Evolutionary conservation across 306 rosid genomes (phyloP), one percentile per base, ranked within the genome.

Genomic region (Quercus alba): DNA sequence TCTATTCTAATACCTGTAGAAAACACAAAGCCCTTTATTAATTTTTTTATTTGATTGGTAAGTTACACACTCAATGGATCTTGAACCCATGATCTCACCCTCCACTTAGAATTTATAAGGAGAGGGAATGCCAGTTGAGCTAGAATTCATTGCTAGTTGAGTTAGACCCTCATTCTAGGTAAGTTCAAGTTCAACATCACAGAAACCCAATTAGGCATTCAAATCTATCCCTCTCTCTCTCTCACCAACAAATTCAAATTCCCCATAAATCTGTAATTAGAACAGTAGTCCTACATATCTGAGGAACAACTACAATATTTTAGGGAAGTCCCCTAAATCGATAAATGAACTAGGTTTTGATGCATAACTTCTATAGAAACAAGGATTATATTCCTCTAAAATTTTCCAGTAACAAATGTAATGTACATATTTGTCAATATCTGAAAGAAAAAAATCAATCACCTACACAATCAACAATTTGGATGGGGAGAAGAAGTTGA

Each of bases 371-470:
- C 70, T 78, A 31, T 72, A 25, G 30, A 84, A 80, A 35, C 23
- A 3, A 59, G 18, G 77, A 51, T 44, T 55, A 46, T 70, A 41
- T 70, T 62, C 11, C 66, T 31, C 81, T 78, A 74, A 78, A 80
- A 41, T 51, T 71, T 77, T 66, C 78, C 77, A 82, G 54, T 72
- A 88, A 84, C 44, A 76, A 87, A 84, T 73, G 63, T 74, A 70
- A 81, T 84, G 73, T 83, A 86, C 89, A 86, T 55, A 46, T 63
- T 64, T 80, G 84, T 44, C 52, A 78, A 72, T 79, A 33, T 66
- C 64, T 85, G 79, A 80, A 44, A 77, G 71, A 64, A 67, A 64
- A 46, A 76, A 25, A 72, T 80, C 57, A 33, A 73, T 41, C 44
- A 73, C 73, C 61, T 79, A 41, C 75, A 77, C 75, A 75, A 26